Evolutionary conservation across 441 rosid species (phyloP).

Genomic region (Adansonia grandidieri): DNA sequence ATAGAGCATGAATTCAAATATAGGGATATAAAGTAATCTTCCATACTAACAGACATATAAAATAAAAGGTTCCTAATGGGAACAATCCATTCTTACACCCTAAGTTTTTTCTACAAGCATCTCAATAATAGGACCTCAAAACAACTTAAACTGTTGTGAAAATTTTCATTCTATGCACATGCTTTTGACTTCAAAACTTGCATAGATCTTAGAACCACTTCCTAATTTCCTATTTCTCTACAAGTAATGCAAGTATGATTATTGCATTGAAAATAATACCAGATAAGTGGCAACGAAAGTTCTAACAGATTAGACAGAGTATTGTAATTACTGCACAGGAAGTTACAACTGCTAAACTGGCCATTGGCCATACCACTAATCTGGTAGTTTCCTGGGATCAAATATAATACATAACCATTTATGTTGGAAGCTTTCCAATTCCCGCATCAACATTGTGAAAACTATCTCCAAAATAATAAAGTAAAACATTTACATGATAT

Average conservation of each 20-base stretch:
- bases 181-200: background rate
- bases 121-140: background rate
- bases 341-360: background rate
- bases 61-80: background rate
- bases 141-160: background rate
- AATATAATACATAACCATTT: background rate
- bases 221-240: slow-evolving; percentile 3
- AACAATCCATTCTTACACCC: background rate
- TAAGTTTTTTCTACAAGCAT: slow-evolving; percentile 1
- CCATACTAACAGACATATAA: background rate
- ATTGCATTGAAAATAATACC: background rate
- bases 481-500: background rate
- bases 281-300: background rate
- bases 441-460: slow-evolving; percentile 12
- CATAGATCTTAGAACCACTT: background rate
- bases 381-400: background rate
- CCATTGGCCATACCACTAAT: background rate
- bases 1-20: background rate
- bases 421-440: background rate
- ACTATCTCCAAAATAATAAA: background rate
- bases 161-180: slow-evolving; percentile 5
- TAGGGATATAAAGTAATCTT: background rate
- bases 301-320: background rate
- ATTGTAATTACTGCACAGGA: background rate
- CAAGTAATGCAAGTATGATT: background rate